Evolutionary conservation across 2,329 filamentous ascomycete genomes (phyloP), one percentile per base, ranked within the genome.

Genomic region (Penicillium sp.): DNA sequence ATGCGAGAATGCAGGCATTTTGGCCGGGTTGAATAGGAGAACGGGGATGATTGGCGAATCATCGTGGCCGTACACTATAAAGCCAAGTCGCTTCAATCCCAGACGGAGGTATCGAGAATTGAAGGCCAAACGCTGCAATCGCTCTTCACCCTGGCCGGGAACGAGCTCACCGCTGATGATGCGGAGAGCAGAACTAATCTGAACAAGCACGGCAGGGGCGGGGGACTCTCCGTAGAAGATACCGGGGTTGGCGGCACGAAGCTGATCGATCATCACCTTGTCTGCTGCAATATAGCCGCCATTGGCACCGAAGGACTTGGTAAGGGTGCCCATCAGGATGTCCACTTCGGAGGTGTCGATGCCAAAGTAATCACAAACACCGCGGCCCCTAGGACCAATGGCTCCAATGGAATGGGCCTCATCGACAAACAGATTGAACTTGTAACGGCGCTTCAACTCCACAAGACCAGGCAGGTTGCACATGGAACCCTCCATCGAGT

Each of bases 401-500:
- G 93, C 93, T 62, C 93, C 93, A 53, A 99, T 82, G 11, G 91
- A 96, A 76, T 99, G 93, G 30, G 93, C 93, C 73, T 99, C 93
- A 64, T 99, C 93, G 52, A 99, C 80, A 65, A 95, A 99, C 2
- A 99, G 81, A 66, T 89, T 82, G 75, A 95, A 99, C 77, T 95
- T 97, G 83, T 99, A 99, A 72, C 88, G 90, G 69, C 86, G 86
- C 81, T 95, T 96, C 58, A 99, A 79, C 42, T 79, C 81, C 50
- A 99, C 75, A 42, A 99, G 77, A 53, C 89, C 89, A 1, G 93
- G 93, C n/a, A 99, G 81, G 69, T 99, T 93, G 72, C 89, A 93
- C 88, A 99, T 95, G 58, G 91, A 96, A 41, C 93, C 93, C 75
- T 99, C 93, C 93, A 99, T 99, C 1, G 92, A 97, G 78, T 99